Evolutionary conservation across 2,329 filamentous ascomycete species (phyloP), one percentile per base, ranked within the genome.

Genomic region (Paracoccidioides lutzii): DNA sequence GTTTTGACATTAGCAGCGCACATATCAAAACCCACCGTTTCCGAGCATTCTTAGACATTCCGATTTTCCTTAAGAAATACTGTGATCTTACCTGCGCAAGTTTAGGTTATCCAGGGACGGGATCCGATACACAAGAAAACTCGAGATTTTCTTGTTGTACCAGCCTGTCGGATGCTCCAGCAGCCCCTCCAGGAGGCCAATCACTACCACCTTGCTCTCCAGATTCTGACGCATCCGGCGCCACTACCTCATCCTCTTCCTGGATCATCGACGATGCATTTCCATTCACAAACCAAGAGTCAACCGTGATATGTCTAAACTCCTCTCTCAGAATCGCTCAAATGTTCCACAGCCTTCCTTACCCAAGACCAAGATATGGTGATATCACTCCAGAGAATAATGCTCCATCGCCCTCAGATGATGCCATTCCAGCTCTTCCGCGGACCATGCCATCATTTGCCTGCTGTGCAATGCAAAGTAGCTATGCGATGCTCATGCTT

Each of bases 21-120:
- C 70, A 72, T 60, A 75, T 75, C 37, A 75, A 75, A 62, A 65
- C 69, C 0, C 72, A 75, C 56, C 70, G 73, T n/a, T 75, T 75
- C 55, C 64, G 71, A 44, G 73, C 73, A 14, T 75, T 75, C 57
- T 71, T 69, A 15, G 73, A 75, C 55, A 71, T 74, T 9, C 72
- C 73, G 1, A 68, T 75, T 12, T 75, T 75, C 59, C 68, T 74
- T 30, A 73, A 73, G 55, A 69, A 67, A 42, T 73, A 75, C 54
- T 75, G 73, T 59, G 73, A 75, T 56, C 64, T 75, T 22, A 54
- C 59, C 45, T 61, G 56, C 15, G 58, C 58, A 2, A 60, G 58
- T 44, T 55, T 60, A 37, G 58, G 52, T 9, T 55, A 55, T 15
- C 41, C 50, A 40, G 57, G 45, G 56, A 33, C 10, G 48, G 57